Conservation (phyloP, 352 stramenopile genomes). For the Halophytophthora polymorphica region DNA sequence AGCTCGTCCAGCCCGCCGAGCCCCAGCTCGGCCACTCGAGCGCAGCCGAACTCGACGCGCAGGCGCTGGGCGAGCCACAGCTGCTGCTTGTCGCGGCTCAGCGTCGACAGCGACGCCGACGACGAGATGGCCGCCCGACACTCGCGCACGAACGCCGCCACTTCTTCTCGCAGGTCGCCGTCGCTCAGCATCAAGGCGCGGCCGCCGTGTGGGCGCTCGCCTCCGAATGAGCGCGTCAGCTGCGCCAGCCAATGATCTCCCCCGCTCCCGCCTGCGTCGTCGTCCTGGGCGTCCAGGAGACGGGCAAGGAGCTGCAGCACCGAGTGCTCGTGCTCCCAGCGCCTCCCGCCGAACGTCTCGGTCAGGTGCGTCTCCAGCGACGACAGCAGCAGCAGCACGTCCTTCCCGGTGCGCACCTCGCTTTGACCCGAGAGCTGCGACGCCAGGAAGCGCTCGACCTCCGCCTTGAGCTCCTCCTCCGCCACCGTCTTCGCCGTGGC, state of each 20-base stretch:
- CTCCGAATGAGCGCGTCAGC: constrained; percentile 6
- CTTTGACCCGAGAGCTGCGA: constrained; percentile 10
- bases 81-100: constrained; percentile 26
- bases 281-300: constrained; percentile 8
- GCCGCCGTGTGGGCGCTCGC: neutral
- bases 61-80: constrained; percentile 31
- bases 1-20: constrained; percentile 20
- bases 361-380: constrained; percentile 33
- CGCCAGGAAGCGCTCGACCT: constrained; percentile 27
- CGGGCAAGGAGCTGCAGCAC: constrained; percentile 23
- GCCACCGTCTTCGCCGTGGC: constrained; percentile 14
- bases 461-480: constrained; percentile 26
- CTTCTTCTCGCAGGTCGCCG: constrained; percentile 15
- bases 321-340: constrained; percentile 20
- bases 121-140: constrained; percentile 21
- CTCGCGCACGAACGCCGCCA: constrained; percentile 27
- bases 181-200: neutral
- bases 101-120: constrained; percentile 18
- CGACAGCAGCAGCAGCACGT: constrained; percentile 34
- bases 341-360: constrained; percentile 16
- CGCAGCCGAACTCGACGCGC: constrained; percentile 23
- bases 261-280: constrained; percentile 6
- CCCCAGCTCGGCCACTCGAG: constrained; percentile 14
- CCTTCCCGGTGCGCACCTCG: constrained; percentile 21
- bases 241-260: constrained; percentile 9